These are phyloP conservation scores for Trifolium subterraneum DNA, from an alignment of 306 rosid genomes.

Conservation along the genomic window DNA sequence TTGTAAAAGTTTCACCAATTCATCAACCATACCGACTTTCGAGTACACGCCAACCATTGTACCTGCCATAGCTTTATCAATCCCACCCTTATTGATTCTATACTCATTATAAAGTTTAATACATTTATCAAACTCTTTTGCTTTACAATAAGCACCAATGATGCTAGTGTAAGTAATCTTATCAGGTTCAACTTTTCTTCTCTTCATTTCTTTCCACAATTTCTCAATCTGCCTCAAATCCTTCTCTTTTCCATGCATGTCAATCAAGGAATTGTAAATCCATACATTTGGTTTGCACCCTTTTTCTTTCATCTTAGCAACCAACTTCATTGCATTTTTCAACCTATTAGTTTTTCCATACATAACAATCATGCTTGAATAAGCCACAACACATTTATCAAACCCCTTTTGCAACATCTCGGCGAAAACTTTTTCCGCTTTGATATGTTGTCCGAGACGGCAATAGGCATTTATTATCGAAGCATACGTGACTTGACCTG, in stretches of 20 bases:
- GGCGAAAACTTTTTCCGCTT: slow-evolving; percentile 59
- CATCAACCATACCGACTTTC: slow-evolving; percentile 55
- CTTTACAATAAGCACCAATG: slow-evolving; percentile 67
- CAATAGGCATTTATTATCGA: slow-evolving; percentile 65
- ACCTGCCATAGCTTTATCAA: slow-evolving; percentile 75
- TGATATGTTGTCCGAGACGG: slow-evolving; percentile 53
- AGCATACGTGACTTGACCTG: slow-evolving; percentile 80
- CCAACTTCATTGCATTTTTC: slow-evolving; percentile 57
- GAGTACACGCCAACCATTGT: slow-evolving; percentile 77
- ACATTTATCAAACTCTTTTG: slow-evolving; percentile 59
- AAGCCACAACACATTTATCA: slow-evolving; percentile 72
- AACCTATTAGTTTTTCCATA: slow-evolving; percentile 68
- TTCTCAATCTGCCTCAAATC: slow-evolving; percentile 71
- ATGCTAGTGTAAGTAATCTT: slow-evolving; percentile 69
- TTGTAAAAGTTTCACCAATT: slow-evolving; percentile 64
- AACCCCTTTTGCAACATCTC: slow-evolving; percentile 76
- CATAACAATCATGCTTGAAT: slow-evolving; percentile 78
- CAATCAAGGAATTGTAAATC: slow-evolving; percentile 78
- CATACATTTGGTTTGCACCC: slow-evolving; percentile 79
- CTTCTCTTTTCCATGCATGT: slow-evolving; percentile 72
- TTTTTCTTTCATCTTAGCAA: slow-evolving; percentile 83
- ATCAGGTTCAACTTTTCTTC: slow-evolving; percentile 71
- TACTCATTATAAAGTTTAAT: slow-evolving; percentile 55
- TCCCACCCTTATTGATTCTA: slow-evolving; percentile 62
- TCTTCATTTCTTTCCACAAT: slow-evolving; percentile 77